Percentiles rank a stretch among this genome's conserved stretches.
phyloP scores from a whole-genome alignment of 768 basidiomycete species.

The Leccinum uliginosum region DNA sequence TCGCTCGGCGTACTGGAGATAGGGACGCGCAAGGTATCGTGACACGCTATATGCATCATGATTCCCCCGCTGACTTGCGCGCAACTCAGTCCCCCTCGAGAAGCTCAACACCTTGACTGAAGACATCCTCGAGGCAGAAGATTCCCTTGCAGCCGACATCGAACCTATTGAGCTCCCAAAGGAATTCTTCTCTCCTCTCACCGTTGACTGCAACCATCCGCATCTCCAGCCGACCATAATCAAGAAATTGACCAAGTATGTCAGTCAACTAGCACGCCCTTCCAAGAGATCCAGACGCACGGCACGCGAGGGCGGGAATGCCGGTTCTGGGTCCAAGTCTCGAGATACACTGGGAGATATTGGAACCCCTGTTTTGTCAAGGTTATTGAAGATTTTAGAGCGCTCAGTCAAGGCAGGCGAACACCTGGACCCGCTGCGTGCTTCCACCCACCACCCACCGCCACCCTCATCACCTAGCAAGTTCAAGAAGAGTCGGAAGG shows the following conservation, averaged over 20 bases:
- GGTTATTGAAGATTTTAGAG: slow-evolving; percentile 74
- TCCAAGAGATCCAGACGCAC: slow-evolving; percentile 61
- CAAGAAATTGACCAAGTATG: slow-evolving; percentile 65
- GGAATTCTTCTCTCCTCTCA: slow-evolving; percentile 63
- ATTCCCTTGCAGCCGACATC: slow-evolving; percentile 56
- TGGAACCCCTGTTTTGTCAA: slow-evolving; percentile 55
- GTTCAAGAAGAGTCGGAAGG: slow-evolving; percentile 47
- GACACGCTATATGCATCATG: neutral
- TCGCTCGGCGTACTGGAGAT: slow-evolving; percentile 62
- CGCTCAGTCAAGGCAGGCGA: slow-evolving; percentile 75
- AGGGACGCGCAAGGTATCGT: slow-evolving; percentile 67
- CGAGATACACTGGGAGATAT: slow-evolving; percentile 65
- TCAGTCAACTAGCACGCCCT: slow-evolving; percentile 63
- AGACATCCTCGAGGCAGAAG: slow-evolving; percentile 82
- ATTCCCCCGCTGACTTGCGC: neutral
- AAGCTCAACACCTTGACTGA: slow-evolving; percentile 75
- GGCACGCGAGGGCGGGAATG: slow-evolving; percentile 31
- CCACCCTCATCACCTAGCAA: slow-evolving; percentile 36
- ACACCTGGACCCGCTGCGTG: slow-evolving; percentile 66
- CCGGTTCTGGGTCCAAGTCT: slow-evolving; percentile 36
- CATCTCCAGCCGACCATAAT: slow-evolving; percentile 55
- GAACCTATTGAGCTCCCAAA: slow-evolving; percentile 47
- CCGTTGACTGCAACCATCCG: slow-evolving; percentile 54
- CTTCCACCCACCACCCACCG: slow-evolving; percentile 20
- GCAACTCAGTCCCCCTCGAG: slow-evolving; percentile 55